Conservation (phyloP, 148 eudicot species). For the Camellia japonica region DNA sequence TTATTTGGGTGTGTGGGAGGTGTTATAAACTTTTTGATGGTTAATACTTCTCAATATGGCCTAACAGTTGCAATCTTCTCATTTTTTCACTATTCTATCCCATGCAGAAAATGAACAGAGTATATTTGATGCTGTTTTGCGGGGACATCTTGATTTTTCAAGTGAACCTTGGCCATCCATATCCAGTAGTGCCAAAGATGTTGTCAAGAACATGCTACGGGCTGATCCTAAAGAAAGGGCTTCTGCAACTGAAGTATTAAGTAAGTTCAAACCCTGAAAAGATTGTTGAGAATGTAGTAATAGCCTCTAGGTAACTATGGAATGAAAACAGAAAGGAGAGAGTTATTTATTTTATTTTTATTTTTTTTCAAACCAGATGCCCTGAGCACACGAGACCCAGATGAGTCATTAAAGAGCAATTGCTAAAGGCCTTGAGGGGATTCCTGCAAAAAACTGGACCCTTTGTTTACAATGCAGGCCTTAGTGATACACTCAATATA, state of each 20-base stretch:
- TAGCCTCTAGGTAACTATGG: conserved; percentile 1
- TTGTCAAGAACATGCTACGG: conserved; percentile 84
- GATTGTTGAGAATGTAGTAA: background rate
- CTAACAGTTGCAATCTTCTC: background rate
- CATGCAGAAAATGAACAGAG: conserved; percentile 86
- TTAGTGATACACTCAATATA: background rate
- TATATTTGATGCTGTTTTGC: conserved; percentile 75
- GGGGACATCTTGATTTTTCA: conserved; percentile 81
- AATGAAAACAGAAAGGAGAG: background rate
- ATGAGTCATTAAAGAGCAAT: conserved; percentile 5
- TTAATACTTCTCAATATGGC: background rate
- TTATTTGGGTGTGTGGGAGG: background rate
- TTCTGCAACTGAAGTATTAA: conserved; percentile 76
- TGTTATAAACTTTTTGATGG: background rate
- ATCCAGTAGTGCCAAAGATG: conserved; percentile 90
- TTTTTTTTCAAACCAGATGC: background rate
- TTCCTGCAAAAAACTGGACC: background rate
- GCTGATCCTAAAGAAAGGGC: conserved; percentile 85
- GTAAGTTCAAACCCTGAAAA: conserved; percentile 41
- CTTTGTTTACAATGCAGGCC: background rate
- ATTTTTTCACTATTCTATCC: conserved; percentile 13
- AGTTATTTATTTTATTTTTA: background rate
- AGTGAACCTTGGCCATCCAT: conserved; percentile 97
- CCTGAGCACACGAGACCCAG: background rate
- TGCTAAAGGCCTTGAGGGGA: background rate